Percentiles rank a stretch among this genome's conserved stretches.
Evolutionary conservation across 345 rosid genomes (phyloP).

Genomic region (Aurinia saxatilis): DNA sequence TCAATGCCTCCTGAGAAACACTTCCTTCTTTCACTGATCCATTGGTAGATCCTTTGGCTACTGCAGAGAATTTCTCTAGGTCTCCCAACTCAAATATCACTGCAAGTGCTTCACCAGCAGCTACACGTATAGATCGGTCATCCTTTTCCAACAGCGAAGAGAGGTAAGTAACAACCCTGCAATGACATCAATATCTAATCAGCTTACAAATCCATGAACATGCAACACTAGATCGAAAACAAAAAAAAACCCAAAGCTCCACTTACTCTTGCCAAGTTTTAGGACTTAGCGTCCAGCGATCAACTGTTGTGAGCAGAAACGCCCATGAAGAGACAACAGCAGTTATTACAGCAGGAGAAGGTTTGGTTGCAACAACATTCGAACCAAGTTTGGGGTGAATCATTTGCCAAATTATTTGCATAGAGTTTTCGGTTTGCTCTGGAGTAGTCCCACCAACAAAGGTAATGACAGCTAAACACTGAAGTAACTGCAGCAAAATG

Average conservation of each 20-base stretch:
- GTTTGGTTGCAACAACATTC: conserved; percentile 63
- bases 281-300: conserved; percentile 44
- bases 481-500: conserved; percentile 45
- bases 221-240: neutral
- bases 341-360: conserved; percentile 49
- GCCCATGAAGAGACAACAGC: conserved; percentile 90
- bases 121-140: conserved; percentile 82
- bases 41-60: conserved; percentile 32
- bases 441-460: conserved; percentile 70
- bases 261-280: conserved; percentile 79
- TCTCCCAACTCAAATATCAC: conserved; percentile 65
- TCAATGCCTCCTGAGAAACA: conserved; percentile 39
- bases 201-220: neutral
- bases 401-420: conserved; percentile 89
- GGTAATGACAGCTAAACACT: conserved; percentile 76
- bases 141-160: conserved; percentile 73
- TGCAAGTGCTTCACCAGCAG: conserved; percentile 93
- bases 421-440: conserved; percentile 67
- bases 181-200: conserved; percentile 1
- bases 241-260: neutral
- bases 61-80: conserved; percentile 60
- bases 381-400: conserved; percentile 80
- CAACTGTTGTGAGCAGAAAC: conserved; percentile 71
- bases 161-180: conserved; percentile 69
- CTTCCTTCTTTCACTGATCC: conserved; percentile 41